Percentiles rank a stretch among this genome's conserved stretches.
Evolutionary conservation across 2,329 filamentous ascomycete species (phyloP).

Genomic region (Ceratocystis colombiana): DNA sequence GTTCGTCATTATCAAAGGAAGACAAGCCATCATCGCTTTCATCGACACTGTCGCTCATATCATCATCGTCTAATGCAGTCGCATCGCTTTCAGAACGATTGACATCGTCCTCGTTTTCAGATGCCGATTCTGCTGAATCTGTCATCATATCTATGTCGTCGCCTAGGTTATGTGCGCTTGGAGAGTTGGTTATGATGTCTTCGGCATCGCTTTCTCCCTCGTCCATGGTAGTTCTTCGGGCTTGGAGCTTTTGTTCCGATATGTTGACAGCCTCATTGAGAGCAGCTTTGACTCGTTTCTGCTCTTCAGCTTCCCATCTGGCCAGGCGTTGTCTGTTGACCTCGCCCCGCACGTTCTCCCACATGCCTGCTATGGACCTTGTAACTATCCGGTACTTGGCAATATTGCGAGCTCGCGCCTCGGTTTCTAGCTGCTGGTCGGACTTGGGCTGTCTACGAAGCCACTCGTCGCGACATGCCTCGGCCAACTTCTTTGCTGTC

Average conservation of each 20-base stretch:
- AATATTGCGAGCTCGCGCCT: conserved; percentile 59
- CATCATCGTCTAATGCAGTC: conserved; percentile 32
- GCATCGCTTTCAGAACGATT: conserved; percentile 26
- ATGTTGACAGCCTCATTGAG: conserved; percentile 64
- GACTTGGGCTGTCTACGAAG: conserved; percentile 62
- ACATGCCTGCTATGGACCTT: conserved; percentile 46
- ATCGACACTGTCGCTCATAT: conserved; percentile 33
- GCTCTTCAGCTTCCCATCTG: conserved; percentile 56
- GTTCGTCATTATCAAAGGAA: conserved; percentile 53
- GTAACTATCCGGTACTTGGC: conserved; percentile 62
- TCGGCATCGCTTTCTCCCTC: conserved; percentile 44
- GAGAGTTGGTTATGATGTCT: conserved; percentile 28
- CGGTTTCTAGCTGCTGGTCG: conserved; percentile 69
- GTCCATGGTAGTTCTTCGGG: conserved; percentile 35
- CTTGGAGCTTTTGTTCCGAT: conserved; percentile 58
- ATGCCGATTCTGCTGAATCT: conserved; percentile 31
- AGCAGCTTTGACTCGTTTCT: conserved; percentile 54
- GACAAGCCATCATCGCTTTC: conserved; percentile 47
- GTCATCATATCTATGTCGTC: conserved; percentile 38
- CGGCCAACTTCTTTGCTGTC: conserved; percentile 69
- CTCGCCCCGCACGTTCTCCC: conserved; percentile 54
- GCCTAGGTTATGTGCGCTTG: conserved; percentile 24
- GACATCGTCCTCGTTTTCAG: conserved; percentile 27
- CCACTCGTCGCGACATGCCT: conserved; percentile 69
- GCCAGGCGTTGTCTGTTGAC: conserved; percentile 50